Percentiles rank a stretch among this genome's conserved stretches.
These are phyloP conservation scores for Erodium chrysanthum DNA, from an alignment of 441 rosid species.

Conservation along the genomic window DNA sequence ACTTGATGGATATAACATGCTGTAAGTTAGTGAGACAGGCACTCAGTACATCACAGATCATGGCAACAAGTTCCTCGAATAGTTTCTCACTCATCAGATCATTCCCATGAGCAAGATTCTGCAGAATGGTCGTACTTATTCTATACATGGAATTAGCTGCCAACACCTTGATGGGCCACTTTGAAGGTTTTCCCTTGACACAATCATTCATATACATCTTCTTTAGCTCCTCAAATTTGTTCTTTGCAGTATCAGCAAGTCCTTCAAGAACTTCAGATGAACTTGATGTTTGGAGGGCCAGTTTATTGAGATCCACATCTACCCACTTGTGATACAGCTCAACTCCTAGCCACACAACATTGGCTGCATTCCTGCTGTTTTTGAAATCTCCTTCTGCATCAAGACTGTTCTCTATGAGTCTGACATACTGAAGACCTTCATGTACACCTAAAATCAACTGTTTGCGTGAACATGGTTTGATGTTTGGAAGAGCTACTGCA, in stretches of 20 bases:
- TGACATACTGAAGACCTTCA: conserved; percentile 52
- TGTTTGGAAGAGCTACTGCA: conserved; percentile 47
- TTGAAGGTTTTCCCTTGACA: conserved; percentile 36
- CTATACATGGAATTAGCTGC: conserved; percentile 83
- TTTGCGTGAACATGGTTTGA: conserved; percentile 22
- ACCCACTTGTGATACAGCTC: conserved; percentile 73
- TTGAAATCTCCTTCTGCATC: conserved; percentile 26
- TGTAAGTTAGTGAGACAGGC: conserved; percentile 69
- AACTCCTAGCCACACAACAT: conserved; percentile 42
- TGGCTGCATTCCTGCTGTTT: conserved; percentile 47
- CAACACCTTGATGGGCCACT: conserved; percentile 59
- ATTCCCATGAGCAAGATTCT: conserved; percentile 23
- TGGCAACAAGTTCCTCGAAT: conserved; percentile 30
- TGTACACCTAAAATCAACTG: conserved; percentile 38
- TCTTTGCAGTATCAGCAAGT: conserved; percentile 46
- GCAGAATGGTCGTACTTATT: conserved; percentile 50
- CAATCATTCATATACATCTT: conserved; percentile 27
- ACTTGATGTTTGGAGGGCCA: conserved; percentile 31
- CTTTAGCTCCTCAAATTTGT: conserved; percentile 36
- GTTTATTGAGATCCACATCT: conserved; percentile 43
- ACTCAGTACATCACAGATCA: conserved; percentile 47
- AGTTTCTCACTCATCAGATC: conserved; percentile 22
- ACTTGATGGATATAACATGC: conserved; percentile 34
- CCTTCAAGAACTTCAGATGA: conserved; percentile 38
- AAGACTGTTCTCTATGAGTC: conserved; percentile 38